Evolutionary conservation across 176 grass and related monocot species (phyloP).

Genomic region (Stipa capillata): DNA sequence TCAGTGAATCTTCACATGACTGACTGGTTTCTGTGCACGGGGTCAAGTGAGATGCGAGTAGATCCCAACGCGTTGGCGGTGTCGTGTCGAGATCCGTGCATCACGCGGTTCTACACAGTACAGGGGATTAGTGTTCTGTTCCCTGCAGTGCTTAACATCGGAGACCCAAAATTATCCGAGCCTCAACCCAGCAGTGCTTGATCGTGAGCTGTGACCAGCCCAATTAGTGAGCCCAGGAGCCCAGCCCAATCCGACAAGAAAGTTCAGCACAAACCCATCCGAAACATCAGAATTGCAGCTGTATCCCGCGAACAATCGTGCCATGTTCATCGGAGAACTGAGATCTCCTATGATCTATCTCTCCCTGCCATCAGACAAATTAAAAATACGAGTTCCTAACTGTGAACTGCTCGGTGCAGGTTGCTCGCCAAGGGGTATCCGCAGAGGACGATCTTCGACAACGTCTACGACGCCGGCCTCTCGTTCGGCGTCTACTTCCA

Average conservation of each 20-base stretch:
- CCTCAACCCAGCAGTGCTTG: neutral
- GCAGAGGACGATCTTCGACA: conserved; percentile 87
- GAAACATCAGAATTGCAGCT: neutral
- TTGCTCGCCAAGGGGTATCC: conserved; percentile 54
- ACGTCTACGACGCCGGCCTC: conserved; percentile 50
- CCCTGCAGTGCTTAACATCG: neutral
- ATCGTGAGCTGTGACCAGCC: neutral
- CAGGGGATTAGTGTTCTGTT: no score
- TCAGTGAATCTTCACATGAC: neutral
- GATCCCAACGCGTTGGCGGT: neutral
- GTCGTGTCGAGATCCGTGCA: neutral
- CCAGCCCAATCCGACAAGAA: neutral
- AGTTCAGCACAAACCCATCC: neutral
- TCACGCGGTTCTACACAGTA: neutral
- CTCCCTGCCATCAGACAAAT: neutral
- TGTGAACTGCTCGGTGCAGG: conserved; percentile 1
- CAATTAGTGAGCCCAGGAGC: neutral
- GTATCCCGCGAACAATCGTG: no score
- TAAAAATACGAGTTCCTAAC: no score
- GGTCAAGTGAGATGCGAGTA: neutral
- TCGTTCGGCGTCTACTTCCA: conserved; percentile 95
- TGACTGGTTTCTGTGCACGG: neutral
- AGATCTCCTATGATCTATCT: no score
- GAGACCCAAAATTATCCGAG: neutral
- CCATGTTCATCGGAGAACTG: no score